Evolutionary conservation across 139 green algal species (phyloP).

Genomic region (Chlorella vulgaris): DNA sequence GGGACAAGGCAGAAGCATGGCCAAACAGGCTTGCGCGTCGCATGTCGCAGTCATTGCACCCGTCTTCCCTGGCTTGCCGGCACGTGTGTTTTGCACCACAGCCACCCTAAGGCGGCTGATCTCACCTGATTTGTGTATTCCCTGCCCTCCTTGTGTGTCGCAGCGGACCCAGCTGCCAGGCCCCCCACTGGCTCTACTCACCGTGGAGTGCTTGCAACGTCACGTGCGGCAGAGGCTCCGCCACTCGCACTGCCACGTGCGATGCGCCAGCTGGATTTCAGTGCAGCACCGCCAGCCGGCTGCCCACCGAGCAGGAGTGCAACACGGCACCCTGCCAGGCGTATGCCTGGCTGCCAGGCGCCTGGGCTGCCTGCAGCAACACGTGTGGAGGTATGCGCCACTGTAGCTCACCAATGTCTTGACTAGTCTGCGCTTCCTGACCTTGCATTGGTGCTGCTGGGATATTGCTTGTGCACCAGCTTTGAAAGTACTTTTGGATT

Average conservation of each 20-base stretch:
- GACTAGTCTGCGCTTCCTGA: no score
- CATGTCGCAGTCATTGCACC: no score
- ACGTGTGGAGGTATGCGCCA: constrained; percentile 41
- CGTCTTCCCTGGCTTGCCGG: not conserved
- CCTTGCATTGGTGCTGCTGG: no score
- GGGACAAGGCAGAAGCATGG: no score
- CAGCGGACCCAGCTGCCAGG: constrained; percentile 17
- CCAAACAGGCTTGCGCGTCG: no score
- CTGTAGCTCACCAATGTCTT: no score
- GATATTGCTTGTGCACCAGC: no score
- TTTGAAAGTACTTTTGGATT: no score
- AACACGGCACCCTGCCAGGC: constrained; percentile 40
- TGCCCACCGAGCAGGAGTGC: constrained; percentile 19
- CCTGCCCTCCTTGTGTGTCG: not conserved
- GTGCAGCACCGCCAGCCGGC: constrained; percentile 10
- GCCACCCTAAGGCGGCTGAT: no score
- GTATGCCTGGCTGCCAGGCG: constrained; percentile 33
- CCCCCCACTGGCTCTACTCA: constrained; percentile 35
- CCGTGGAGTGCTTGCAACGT: constrained; percentile 49
- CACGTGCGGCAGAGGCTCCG: constrained; percentile 37
- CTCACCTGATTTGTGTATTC: no score
- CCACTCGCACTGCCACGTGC: constrained; percentile 33
- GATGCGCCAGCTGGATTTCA: not conserved
- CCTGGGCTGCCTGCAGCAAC: constrained; percentile 42
- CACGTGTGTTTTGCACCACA: no score